phyloP scores from a whole-genome alignment of 163 green algal species.

The Chlorella variabilis region DNA sequence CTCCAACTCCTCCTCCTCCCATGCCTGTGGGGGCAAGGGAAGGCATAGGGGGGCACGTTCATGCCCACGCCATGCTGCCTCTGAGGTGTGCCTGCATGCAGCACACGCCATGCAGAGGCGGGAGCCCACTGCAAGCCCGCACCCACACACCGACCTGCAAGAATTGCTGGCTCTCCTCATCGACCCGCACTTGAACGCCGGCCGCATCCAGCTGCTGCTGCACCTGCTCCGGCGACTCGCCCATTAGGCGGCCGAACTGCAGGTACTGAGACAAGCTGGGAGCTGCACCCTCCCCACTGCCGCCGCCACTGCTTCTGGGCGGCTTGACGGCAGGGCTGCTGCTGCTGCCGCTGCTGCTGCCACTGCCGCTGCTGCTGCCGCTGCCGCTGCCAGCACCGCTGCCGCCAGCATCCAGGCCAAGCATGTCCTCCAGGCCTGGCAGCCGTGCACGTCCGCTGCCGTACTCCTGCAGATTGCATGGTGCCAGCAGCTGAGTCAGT shows the following conservation, averaged over 20 bases:
- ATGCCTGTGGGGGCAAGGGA: neutral
- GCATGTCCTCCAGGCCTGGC: neutral
- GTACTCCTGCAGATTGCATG: slow-evolving; percentile 1
- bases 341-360: neutral
- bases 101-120: neutral
- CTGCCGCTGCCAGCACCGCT: neutral
- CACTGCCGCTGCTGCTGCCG: neutral
- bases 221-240: slow-evolving; percentile 30
- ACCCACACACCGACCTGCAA: slow-evolving; percentile 13
- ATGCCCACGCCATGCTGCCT: neutral
- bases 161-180: slow-evolving; percentile 24
- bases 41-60: neutral
- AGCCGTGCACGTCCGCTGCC: neutral
- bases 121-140: neutral
- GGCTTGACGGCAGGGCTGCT: neutral
- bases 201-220: slow-evolving; percentile 33
- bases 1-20: slow-evolving; percentile 34
- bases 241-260: slow-evolving; percentile 44
- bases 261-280: slow-evolving; percentile 31
- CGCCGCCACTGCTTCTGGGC: too few species aligned
- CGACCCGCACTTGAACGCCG: slow-evolving; percentile 10
- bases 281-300: neutral
- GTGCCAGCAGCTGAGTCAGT: neutral
- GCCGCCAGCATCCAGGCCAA: neutral
- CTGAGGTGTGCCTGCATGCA: neutral